Percentiles rank a stretch among this genome's conserved stretches.
phyloP scores from a whole-genome alignment of 176 grass and related monocot genomes.

The Tillandsia fasciculata region DNA sequence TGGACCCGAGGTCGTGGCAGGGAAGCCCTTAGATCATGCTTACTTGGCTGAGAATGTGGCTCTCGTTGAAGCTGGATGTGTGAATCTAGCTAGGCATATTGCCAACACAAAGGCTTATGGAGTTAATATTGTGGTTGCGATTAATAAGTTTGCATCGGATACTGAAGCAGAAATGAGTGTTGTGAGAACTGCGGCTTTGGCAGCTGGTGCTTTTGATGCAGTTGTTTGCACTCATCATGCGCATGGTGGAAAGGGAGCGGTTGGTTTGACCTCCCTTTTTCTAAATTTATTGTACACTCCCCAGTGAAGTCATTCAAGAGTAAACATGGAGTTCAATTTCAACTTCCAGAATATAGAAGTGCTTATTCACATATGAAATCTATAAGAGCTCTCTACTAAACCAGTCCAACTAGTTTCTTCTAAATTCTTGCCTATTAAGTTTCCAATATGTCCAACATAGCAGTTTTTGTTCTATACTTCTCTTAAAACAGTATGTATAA shows the following conservation, averaged over 20 bases:
- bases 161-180: constrained; percentile 78
- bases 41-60: constrained; percentile 78
- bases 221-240: constrained; percentile 85
- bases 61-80: constrained; percentile 89
- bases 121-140: constrained; percentile 81
- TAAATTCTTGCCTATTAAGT: no score
- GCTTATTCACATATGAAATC: no score
- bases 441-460: no score
- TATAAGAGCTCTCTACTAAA: no score
- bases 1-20: constrained; percentile 82
- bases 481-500: background rate
- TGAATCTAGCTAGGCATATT: constrained; percentile 81
- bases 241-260: constrained; percentile 94
- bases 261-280: constrained; percentile 30
- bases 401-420: no score
- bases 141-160: constrained; percentile 92
- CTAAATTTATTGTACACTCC: background rate
- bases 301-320: no score
- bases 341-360: no score
- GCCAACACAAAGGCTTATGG: constrained; percentile 66
- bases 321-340: no score
- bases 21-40: constrained; percentile 76
- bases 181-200: constrained; percentile 50
- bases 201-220: constrained; percentile 90
- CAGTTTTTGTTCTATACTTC: background rate